A percentile compares a stretch with the other conserved stretches of the same genome.
Conservation (phyloP, 768 basidiomycete species). For the Russula abietina region DNA sequence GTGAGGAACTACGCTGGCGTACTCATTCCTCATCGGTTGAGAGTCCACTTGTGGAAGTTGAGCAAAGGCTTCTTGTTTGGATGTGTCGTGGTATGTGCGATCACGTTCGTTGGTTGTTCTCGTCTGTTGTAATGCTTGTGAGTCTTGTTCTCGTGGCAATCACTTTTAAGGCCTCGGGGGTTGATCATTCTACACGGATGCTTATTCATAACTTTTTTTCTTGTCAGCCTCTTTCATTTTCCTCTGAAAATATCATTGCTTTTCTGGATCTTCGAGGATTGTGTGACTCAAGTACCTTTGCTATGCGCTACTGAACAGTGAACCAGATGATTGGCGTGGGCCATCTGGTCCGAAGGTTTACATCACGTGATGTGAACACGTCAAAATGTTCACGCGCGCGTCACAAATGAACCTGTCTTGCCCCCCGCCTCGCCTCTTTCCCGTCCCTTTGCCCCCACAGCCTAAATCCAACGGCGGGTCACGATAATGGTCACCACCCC, state of each 20-base stretch:
- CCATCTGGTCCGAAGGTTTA: background rate
- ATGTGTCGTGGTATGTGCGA: background rate
- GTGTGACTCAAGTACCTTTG: background rate
- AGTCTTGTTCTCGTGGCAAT: conserved; percentile 4
- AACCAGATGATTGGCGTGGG: too few relatives aligned
- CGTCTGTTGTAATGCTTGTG: background rate
- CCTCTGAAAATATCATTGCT: background rate
- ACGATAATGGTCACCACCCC: conserved; percentile 17
- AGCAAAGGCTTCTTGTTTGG: background rate
- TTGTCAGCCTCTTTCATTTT: background rate
- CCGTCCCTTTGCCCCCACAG: background rate
- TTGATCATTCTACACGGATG: background rate
- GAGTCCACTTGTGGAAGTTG: conserved; percentile 1
- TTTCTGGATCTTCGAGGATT: background rate
- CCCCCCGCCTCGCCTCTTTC: background rate
- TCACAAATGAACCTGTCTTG: background rate
- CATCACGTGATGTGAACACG: conserved; percentile 26
- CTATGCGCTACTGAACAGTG: background rate
- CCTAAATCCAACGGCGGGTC: background rate
- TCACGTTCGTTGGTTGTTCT: background rate
- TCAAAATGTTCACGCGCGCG: conserved; percentile 20
- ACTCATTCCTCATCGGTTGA: background rate
- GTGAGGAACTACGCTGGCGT: conserved; percentile 12
- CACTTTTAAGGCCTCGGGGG: background rate
- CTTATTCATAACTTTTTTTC: background rate